Conservation (phyloP, 2,329 filamentous ascomycete genomes). For the Immersiporthe knoxdaviesiana region DNA sequence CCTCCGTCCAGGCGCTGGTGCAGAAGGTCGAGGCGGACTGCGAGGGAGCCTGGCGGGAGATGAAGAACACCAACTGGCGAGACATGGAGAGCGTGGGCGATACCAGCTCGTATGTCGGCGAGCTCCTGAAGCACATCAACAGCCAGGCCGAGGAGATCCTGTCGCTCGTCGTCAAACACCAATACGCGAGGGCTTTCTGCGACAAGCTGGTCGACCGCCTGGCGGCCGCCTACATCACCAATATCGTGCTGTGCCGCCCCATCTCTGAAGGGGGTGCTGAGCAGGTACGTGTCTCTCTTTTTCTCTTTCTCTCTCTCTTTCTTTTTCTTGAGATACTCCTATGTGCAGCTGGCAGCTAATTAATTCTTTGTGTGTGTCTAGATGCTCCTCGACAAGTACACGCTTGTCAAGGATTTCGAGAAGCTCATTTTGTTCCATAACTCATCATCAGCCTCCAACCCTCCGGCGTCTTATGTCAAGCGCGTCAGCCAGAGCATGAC, state of each 20-base stretch:
- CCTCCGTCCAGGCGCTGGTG: slow-evolving; percentile 82
- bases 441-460: slow-evolving; percentile 46
- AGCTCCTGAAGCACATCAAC: slow-evolving; percentile 76
- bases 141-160: slow-evolving; percentile 75
- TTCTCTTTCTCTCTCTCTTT: too few species aligned
- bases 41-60: slow-evolving; percentile 91
- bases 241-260: slow-evolving; percentile 85
- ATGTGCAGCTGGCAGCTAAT: slow-evolving; percentile 33
- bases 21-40: slow-evolving; percentile 80
- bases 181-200: slow-evolving; percentile 92
- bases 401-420: slow-evolving; percentile 77
- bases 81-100: slow-evolving; percentile 92
- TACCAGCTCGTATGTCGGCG: slow-evolving; percentile 87
- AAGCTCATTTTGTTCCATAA: slow-evolving; percentile 69
- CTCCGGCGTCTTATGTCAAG: slow-evolving; percentile 72
- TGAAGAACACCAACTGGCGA: slow-evolving; percentile 95
- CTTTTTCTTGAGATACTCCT: background rate
- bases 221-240: slow-evolving; percentile 76
- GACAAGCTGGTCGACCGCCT: slow-evolving; percentile 94
- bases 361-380: slow-evolving; percentile 43
- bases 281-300: slow-evolving; percentile 60
- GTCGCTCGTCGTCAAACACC: slow-evolving; percentile 79
- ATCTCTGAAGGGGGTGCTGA: slow-evolving; percentile 94
- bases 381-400: slow-evolving; percentile 96
- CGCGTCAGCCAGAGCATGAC: slow-evolving; percentile 83